A percentile compares a stretch with the other conserved stretches of the same genome.
Evolutionary conservation across 176 grass and related monocot genomes (phyloP).

Genomic region (Dendrocalamus sinicus): DNA sequence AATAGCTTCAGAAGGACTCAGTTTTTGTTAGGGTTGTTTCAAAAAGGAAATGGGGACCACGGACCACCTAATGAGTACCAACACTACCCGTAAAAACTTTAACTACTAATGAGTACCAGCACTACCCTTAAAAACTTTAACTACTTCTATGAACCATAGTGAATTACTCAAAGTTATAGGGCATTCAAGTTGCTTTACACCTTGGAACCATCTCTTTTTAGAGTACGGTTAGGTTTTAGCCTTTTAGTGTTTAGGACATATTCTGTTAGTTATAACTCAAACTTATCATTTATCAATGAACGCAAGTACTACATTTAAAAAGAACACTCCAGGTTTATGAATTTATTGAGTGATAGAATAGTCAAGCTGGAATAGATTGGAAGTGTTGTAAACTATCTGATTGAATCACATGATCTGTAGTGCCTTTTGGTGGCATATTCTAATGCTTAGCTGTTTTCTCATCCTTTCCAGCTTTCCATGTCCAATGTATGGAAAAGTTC

Average conservation of each 20-base stretch:
- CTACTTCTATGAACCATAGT: not conserved
- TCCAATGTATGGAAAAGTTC: conserved; percentile 91
- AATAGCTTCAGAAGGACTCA: not conserved
- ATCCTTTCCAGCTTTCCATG: conserved; percentile 80
- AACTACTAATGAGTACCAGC: not conserved
- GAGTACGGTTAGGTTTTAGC: not conserved
- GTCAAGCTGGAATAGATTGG: not conserved
- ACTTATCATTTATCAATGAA: not conserved
- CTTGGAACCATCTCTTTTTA: not conserved
- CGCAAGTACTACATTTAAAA: not conserved
- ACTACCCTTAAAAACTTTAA: not conserved
- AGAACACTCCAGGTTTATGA: not conserved
- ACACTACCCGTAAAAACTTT: not conserved
- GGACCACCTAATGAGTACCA: not conserved
- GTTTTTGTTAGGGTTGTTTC: not conserved
- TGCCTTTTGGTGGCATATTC: conserved; percentile 23
- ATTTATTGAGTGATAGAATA: not conserved
- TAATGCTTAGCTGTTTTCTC: conserved; percentile 33
- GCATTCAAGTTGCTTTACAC: not conserved
- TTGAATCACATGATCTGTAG: conserved; percentile 10
- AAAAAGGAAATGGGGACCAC: not conserved
- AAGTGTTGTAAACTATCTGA: not conserved
- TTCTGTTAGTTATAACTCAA: not conserved
- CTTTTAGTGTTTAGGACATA: not conserved
- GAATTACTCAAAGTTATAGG: not conserved